phyloP scores from a whole-genome alignment of 1,284 basidiomycete species.

The Anthracocystis setariae region DNA sequence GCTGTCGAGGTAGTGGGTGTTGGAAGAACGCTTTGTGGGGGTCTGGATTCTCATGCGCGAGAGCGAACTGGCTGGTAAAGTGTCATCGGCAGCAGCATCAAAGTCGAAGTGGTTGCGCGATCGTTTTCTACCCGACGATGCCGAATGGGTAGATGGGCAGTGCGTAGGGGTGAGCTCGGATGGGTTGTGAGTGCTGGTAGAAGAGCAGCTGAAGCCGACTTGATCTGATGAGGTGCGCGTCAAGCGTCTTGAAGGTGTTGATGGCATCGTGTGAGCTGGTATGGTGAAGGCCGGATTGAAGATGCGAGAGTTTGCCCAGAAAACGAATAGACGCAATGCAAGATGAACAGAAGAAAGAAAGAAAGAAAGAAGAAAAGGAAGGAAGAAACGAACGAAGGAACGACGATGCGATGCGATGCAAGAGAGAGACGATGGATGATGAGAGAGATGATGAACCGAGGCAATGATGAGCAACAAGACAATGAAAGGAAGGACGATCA shows the following conservation, averaged over 20 bases:
- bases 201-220: conserved; percentile 16
- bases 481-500: conserved; percentile 12
- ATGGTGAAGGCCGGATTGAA: conserved; percentile 4
- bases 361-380: too few species aligned
- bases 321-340: background rate
- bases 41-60: conserved; percentile 28
- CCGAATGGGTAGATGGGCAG: conserved; percentile 19
- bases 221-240: conserved; percentile 29
- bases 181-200: conserved; percentile 11
- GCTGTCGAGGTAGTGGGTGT: conserved; percentile 20
- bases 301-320: background rate
- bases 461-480: background rate
- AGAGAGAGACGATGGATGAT: conserved; percentile 1
- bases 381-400: background rate
- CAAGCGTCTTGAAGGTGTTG: conserved; percentile 33
- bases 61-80: conserved; percentile 27
- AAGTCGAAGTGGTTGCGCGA: conserved; percentile 32
- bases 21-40: conserved; percentile 10
- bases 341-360: too few species aligned
- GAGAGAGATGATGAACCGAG: background rate
- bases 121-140: conserved; percentile 32
- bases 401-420: background rate
- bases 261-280: conserved; percentile 32
- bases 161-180: conserved; percentile 21
- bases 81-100: conserved; percentile 13